Base-by-base conservation (phyloP, 2,329 filamentous ascomycete genomes). In the Gremmenia infestans region DNA sequence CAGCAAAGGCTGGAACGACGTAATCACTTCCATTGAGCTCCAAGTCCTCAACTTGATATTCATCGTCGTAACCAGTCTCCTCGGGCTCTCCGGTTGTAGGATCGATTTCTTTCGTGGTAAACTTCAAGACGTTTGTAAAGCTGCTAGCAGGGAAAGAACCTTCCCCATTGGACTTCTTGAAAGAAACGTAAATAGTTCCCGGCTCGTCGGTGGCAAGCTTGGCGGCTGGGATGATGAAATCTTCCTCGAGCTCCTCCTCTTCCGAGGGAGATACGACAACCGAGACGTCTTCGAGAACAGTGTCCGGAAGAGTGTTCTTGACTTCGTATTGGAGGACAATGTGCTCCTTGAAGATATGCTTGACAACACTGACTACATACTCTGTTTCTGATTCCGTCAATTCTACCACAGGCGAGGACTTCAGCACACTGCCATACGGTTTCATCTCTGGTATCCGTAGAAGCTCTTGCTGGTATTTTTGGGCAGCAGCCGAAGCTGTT, bases 291-390 rank as follows among this genome's bases (percentile, higher is more conserved):
- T 96, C 91, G 36, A 97, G 80, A 28, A 99, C 83, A 15, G 91
- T 96, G 59, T 92, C 90, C 12, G 90, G 87, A 11, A 99, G 80
- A 2, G 94, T 99, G 78, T 99, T 99, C 81, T 96, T 97, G 72
- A 99, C 86, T 70, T 97, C 90, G 73, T 94, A 99, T 70, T 99
- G 94, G 53, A 99, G 77, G 36, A 99, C 93, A 68, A 99, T 79
- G 70, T 97, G 90, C 71, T 96, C 90, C 76, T 96, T 96, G 85
- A 97, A 99, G 68, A 99, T 85, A 71, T 99, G 94, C 79, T 99
- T 99, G 73, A 97, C 83, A 22, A 94, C 86, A 37, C 82, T 86
- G 58, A 99, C 94, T 50, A 97, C 91, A 67, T 99, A 99, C 73
- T 99, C 94, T 19, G 93, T 97, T 75, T 97, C 94, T 52, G 91